phyloP scores from a whole-genome alignment of 2,329 filamentous ascomycete species.

The Penicillium brevicompactum region DNA sequence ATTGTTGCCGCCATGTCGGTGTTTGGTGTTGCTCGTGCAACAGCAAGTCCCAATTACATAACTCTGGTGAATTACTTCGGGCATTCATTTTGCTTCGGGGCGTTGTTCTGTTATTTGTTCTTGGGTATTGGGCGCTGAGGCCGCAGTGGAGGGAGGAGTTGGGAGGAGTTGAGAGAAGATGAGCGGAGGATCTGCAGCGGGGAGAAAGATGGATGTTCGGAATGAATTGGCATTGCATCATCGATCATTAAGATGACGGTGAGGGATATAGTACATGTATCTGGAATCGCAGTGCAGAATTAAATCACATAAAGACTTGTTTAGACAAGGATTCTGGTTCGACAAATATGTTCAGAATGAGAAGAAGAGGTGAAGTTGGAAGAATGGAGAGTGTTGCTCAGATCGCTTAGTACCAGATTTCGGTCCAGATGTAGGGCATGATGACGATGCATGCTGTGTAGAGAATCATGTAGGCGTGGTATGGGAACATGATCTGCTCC shows the following conservation, averaged over 20 bases:
- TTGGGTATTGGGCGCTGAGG: not conserved
- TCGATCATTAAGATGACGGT: constrained; percentile 5
- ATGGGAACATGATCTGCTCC: constrained; percentile 65
- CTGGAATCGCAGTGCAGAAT: not conserved
- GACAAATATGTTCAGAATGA: constrained; percentile 9
- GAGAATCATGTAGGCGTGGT: constrained; percentile 70
- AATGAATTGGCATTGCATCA: constrained; percentile 14
- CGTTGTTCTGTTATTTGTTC: not conserved
- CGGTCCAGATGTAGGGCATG: constrained; percentile 75
- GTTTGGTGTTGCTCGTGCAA: not conserved
- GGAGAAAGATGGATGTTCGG: not conserved
- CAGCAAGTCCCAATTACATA: not conserved
- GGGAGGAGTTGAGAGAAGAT: no score
- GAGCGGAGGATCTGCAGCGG: no score
- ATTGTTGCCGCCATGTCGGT: constrained; percentile 11
- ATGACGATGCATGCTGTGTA: constrained; percentile 82
- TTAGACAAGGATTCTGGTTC: constrained; percentile 10
- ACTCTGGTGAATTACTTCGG: not conserved
- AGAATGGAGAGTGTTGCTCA: not conserved
- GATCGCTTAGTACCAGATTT: constrained; percentile 52
- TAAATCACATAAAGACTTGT: constrained; percentile 12
- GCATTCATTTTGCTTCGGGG: not conserved
- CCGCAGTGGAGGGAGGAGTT: not conserved
- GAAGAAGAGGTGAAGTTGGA: constrained; percentile 1
- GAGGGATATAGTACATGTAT: constrained; percentile 12